Base-by-base conservation (phyloP, 2,329 filamentous ascomycete genomes). In the Botrytis fragariae region DNA sequence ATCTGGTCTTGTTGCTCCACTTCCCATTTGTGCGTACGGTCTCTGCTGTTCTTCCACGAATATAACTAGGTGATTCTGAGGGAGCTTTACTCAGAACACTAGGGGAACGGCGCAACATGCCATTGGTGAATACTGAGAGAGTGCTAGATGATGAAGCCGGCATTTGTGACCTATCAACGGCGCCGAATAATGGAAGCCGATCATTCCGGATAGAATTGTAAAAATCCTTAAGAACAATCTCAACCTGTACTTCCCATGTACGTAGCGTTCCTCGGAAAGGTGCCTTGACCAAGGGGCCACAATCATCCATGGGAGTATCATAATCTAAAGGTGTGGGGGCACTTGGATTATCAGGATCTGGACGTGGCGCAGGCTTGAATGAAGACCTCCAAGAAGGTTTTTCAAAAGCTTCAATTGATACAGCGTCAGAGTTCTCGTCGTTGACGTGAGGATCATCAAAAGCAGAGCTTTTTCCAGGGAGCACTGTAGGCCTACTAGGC, bases 1-100 rank as follows among this genome's bases (percentile, higher is more conserved):
- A 97, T 71, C 95, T 90, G 79, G 92, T 94, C 83, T 97, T 97
- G 54, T 92, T 93, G 62, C 90, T 88, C 92, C 94, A 98, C 71
- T 90, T 91, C 0, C 74, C 87, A 84, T 76, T 82, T 77, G 73
- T 82, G 79, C 80, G 79, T 2, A 80, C 76, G 16, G 78, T 79
- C n/a, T 75, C 89, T 84, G 79, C 87, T 85, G 77, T 97, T 92
- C 39, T 88, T n/a, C 93, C 93, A 70, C 94, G 90, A 29, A 86
- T 82, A 73, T 91, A 92, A 72, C 88, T 87, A 74, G 89, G 88
- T 71, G 89, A 90, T 77, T 98, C 96, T 0, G 96, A 98, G 0
- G 94, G 94, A 44, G 94, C 90, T 83, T 97, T 98, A 86, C 95
- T 98, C 74, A 98, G 86, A 9, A 96, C 93, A 80, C 95, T 98